Base-by-base conservation (phyloP, 2,329 filamentous ascomycete genomes). In the Penicillium thymicola region DNA sequence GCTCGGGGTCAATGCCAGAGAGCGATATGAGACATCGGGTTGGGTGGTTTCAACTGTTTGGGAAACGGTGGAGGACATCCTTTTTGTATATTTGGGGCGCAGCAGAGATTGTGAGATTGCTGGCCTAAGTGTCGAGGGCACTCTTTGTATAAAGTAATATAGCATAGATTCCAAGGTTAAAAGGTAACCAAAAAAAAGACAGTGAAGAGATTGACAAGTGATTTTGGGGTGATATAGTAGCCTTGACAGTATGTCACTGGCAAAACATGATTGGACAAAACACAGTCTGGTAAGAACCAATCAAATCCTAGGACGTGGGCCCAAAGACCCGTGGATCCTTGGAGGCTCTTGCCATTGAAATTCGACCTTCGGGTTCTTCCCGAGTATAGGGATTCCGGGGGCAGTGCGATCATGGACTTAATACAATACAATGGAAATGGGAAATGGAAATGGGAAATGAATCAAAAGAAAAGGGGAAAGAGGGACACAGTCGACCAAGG, bases 1-100 rank as follows among this genome's bases (percentile, higher is more conserved):
- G 0, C 59, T 56, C 16, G 70, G 59, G 0, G 70, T 54, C 32
- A 85, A 76, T 2, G 79, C 78, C 11, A 85, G 71, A 1, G 77
- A 72, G n/a, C 46, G 50, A 40, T 48, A 41, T 27, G 21, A 23
- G 8, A 21, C 30, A 32, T 46, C n/a, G 6, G 18, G 18, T 50
- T 42, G 21, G 30, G 18, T 45, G n/a, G 37, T 28, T 42, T 40
- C 1, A 37, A 32, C 40, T n/a, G n/a, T 18, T 51, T 50, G 45
- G 34, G 54, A 18, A 36, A 54, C 14, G 40, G 48, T 9, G 36
- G 45, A 57, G 16, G 11, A 34, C 45, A 59, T 54, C 23, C 32
- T 56, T 47, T 14, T 10, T 50, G 50, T 36, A 44, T 30, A 50
- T 18, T 21, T 28, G 21, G 27, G 40, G 13, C 43, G 21, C 32